Percentiles rank a stretch among this genome's conserved stretches.
These are phyloP conservation scores for Cryphonectria radicalis DNA, from an alignment of 2,329 filamentous ascomycete species.

Conservation along the genomic window DNA sequence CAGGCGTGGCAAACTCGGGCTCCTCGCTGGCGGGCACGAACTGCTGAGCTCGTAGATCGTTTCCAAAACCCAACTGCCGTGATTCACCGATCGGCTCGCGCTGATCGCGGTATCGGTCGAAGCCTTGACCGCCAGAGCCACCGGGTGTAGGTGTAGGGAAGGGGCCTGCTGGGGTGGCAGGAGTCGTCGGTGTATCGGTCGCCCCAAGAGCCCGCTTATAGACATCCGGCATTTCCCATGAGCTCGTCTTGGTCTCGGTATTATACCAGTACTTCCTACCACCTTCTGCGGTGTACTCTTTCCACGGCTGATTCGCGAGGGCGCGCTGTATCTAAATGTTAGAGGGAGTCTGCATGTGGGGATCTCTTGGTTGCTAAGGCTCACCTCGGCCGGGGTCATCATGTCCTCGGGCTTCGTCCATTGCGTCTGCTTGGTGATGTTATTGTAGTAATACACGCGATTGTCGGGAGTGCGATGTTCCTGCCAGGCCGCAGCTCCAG, in stretches of 20 bases:
- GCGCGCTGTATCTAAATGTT: conserved; percentile 62
- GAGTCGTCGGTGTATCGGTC: conserved; percentile 49
- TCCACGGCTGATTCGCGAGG: conserved; percentile 84
- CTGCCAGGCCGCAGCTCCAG: conserved; percentile 64
- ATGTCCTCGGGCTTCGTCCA: conserved; percentile 94
- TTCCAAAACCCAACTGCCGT: conserved; percentile 62
- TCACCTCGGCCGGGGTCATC: conserved; percentile 81
- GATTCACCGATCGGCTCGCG: conserved; percentile 53
- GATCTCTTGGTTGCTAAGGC: conserved; percentile 27
- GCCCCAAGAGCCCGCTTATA: conserved; percentile 77
- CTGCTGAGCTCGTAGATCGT: conserved; percentile 58
- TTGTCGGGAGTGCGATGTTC: conserved; percentile 82
- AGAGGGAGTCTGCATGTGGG: conserved; percentile 29
- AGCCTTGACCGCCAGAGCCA: conserved; percentile 41
- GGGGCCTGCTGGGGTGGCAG: conserved; percentile 47
- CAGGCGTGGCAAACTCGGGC: conserved; percentile 76
- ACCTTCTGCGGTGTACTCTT: conserved; percentile 84
- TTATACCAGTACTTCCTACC: conserved; percentile 97
- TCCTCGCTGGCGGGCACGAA: conserved; percentile 70
- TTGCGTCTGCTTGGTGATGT: conserved; percentile 82
- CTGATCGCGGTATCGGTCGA: conserved; percentile 31
- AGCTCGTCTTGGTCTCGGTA: conserved; percentile 86
- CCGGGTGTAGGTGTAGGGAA: conserved; percentile 50
- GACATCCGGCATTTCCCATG: conserved; percentile 89
- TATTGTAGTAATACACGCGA: conserved; percentile 89